Evolutionary conservation across 331 rosid species (phyloP).

Genomic region (Acacia concinna): DNA sequence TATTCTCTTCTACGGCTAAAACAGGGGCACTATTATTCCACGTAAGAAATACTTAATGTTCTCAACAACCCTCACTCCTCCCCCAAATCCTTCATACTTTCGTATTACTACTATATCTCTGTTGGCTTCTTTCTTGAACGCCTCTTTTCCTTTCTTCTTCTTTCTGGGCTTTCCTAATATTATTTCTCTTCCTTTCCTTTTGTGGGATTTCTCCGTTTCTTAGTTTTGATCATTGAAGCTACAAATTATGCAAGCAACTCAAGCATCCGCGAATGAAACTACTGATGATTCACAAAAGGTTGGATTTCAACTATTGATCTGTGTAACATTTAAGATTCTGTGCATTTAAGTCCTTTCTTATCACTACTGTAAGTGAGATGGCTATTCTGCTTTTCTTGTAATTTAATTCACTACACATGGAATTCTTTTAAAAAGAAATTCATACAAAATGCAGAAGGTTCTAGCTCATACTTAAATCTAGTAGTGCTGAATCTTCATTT

Average conservation of each 20-base stretch:
- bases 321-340: background rate
- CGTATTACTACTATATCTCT: conserved; percentile 1
- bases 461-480: background rate
- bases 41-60: background rate
- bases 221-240: conserved; percentile 28
- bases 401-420: background rate
- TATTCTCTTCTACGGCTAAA: background rate
- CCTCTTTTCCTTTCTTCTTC: background rate
- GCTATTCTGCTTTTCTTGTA: background rate
- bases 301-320: background rate
- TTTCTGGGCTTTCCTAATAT: background rate
- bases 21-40: background rate
- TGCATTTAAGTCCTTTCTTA: conserved; percentile 9
- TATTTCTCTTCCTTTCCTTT: background rate
- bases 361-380: background rate
- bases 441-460: background rate
- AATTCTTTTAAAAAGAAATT: too few relatives aligned
- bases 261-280: conserved; percentile 42
- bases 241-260: conserved; percentile 61
- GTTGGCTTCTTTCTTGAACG: conserved; percentile 10
- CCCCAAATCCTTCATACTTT: background rate
- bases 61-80: background rate
- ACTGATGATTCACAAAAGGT: conserved; percentile 61
- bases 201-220: background rate
- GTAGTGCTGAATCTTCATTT: background rate